Evolutionary conservation across 305 asterid species (phyloP), one percentile per base, ranked within the genome.

Genomic region (Lippia alba): DNA sequence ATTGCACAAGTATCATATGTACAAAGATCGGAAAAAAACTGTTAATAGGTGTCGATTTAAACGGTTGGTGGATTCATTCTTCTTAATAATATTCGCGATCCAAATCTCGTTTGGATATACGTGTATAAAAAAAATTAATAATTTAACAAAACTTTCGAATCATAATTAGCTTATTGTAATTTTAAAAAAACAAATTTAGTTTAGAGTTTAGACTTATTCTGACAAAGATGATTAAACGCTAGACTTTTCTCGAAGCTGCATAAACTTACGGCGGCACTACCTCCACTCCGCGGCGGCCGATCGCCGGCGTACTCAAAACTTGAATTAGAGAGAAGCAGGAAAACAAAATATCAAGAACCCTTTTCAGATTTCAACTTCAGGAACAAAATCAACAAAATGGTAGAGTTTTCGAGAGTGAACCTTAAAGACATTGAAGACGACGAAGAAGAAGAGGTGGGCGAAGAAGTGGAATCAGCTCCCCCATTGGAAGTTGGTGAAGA

Each of bases 391-490:
- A n/a, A n/a, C 39, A 12, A 71, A 59, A 86, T 89, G 92, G 90
- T 86, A 49, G 83, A 83, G 68, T 86, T 86, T 57, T 89, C 92
- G 6, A 72, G 68, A 70, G 85, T 80, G 7, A 86, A 85, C 59
- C 77, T 89, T 8, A 81, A 81, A 50, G 87, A 78, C 24, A 80
- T 89, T 67, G 91, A 72, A 17, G 91, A 74, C 6, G 83, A 80
- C 54, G 80, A 79, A 4, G 86, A 83, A 39, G 92, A 86, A 71
- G 91, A 85, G 77, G 82, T 85, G 34, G 96, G 93, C 5, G 96
- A 87, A 66, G 93, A 71, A 60, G 85, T 82, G 62, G 93, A 89
- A 77, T 87, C 96, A 55, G 91, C 96, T 44, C 92, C 96, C 64
- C 96, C 92, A 2, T 79, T 85, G 36, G 54, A 77, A 69, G 81